phyloP scores from a whole-genome alignment of 192 early-diverging fungal species.

The Phycomyces nitens region DNA sequence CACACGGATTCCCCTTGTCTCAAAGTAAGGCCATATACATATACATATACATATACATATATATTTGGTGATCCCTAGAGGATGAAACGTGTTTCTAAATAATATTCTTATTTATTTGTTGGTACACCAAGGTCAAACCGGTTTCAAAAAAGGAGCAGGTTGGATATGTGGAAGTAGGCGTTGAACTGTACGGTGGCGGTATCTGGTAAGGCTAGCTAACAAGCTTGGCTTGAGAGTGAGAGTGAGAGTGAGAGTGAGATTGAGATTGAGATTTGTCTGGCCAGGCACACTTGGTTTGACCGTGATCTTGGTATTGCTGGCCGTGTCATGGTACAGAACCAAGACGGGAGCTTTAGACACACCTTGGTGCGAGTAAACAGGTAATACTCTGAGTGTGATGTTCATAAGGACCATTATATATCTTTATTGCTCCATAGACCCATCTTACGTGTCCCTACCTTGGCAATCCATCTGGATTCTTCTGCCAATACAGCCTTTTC shows the following conservation, averaged over 20 bases:
- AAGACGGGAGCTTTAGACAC: constrained; percentile 64
- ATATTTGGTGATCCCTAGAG: background rate
- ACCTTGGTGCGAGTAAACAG: constrained; percentile 74
- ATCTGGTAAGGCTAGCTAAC: constrained; percentile 62
- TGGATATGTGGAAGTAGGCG: constrained; percentile 91
- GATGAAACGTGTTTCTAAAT: background rate
- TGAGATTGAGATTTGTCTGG: too few species aligned
- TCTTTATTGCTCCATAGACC: constrained; percentile 63
- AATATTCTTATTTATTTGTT: too few species aligned
- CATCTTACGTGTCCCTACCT: constrained; percentile 90
- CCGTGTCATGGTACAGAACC: constrained; percentile 78
- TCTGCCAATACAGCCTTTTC: constrained; percentile 74
- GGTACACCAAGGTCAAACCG: constrained; percentile 96
- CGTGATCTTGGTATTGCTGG: constrained; percentile 95
- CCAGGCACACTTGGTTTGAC: constrained; percentile 96
- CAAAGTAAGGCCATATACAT: constrained; percentile 52
- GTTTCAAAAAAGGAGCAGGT: constrained; percentile 83
- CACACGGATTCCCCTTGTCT: constrained; percentile 97
- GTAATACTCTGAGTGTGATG: constrained; percentile 22
- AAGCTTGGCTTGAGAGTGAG: too few species aligned
- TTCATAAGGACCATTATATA: too few species aligned
- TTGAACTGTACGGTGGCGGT: constrained; percentile 91
- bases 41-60: background rate
- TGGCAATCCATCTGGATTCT: constrained; percentile 95
- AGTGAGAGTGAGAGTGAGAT: too few species aligned